Evolutionary conservation across 2,329 filamentous ascomycete species (phyloP).

Genomic region (Pestalotiopsis sp.): DNA sequence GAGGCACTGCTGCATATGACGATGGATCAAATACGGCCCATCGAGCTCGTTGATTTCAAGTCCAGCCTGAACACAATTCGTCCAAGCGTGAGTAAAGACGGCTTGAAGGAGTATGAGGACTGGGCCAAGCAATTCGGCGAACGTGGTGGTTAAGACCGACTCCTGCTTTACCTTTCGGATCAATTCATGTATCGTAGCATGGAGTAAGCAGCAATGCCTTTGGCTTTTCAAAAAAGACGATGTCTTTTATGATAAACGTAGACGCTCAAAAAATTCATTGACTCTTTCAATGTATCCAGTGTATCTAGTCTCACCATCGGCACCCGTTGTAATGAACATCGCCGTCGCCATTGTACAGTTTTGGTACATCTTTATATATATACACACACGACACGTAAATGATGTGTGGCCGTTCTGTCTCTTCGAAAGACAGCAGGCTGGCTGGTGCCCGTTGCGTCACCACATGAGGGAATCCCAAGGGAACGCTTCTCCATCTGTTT

Average conservation of each 20-base stretch:
- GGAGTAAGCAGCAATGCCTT: not conserved
- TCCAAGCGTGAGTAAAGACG: conserved; percentile 84
- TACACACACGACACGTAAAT: not conserved
- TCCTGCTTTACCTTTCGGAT: not conserved
- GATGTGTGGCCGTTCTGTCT: not conserved
- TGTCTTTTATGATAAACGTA: too few species aligned
- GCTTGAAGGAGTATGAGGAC: conserved; percentile 87
- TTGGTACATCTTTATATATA: conserved; percentile 13
- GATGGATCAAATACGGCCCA: conserved; percentile 92
- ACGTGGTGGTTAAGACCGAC: conserved; percentile 68
- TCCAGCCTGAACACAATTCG: conserved; percentile 83
- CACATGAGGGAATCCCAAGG: not conserved
- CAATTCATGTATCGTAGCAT: not conserved
- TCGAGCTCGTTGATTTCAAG: conserved; percentile 80
- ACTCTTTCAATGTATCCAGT: too few species aligned
- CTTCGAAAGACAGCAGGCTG: not conserved
- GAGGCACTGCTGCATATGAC: conserved; percentile 88
- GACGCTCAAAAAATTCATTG: too few species aligned
- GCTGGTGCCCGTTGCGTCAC: not conserved
- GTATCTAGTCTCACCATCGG: too few species aligned
- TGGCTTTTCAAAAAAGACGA: not conserved
- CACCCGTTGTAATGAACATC: not conserved
- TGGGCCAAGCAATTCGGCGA: conserved; percentile 96
- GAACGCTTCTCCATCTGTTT: not conserved
- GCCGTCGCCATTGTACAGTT: conserved; percentile 8